Base-by-base conservation (phyloP, 192 early-diverging fungal genomes). In the Thoreauomyces humboldtii region DNA sequence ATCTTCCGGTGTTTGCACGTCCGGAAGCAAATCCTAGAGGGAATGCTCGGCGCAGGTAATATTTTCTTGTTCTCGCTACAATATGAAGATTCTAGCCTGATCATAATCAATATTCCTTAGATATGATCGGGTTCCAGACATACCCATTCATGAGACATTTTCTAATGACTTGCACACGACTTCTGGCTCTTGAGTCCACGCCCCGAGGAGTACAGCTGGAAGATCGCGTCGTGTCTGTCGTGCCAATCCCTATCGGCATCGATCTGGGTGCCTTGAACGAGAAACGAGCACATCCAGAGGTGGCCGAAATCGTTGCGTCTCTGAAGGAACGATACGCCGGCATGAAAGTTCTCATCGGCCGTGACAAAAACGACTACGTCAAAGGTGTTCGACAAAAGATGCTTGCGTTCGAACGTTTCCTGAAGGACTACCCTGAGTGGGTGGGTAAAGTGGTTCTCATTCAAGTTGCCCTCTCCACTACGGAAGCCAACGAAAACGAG, bases 381-480 rank as follows among this genome's bases (percentile, higher is more conserved):
- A 84, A 84, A 53, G 82, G 82, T 6, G 76, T 84, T 11, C 59
- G 73, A 11, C 79, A 84, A 44, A 84, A 84, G 68, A 61, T 84
- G 65, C 67, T 81, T 2, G 77, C 82, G 0, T 84, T 67, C 53
- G 82, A 84, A 63, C 57, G 54, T 9, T 84, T 84, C 59, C 62
- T 84, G 65, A 68, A 65, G 4, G 33, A 59, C 17, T 17, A 81
- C 47, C 76, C 81, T 7, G 77, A 84, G 53, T 81, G 75, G 78
- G 66, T 70, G 19, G 73, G 73, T 2, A 79, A 82, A 63, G 77
- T 77, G 4, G 92, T 95, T 14, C 72, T 98, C 57, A 95, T 96
- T 53, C 95, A 98, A 76, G 93, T 98, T 12, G 92, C 92, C 1
- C 75, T 95, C 36, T 91, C 93, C 7, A 95, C 95, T 0, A 83